These are phyloP conservation scores for Thozetella sp. DNA, from an alignment of 495 filamentous ascomycete species.

Conservation along the genomic window DNA sequence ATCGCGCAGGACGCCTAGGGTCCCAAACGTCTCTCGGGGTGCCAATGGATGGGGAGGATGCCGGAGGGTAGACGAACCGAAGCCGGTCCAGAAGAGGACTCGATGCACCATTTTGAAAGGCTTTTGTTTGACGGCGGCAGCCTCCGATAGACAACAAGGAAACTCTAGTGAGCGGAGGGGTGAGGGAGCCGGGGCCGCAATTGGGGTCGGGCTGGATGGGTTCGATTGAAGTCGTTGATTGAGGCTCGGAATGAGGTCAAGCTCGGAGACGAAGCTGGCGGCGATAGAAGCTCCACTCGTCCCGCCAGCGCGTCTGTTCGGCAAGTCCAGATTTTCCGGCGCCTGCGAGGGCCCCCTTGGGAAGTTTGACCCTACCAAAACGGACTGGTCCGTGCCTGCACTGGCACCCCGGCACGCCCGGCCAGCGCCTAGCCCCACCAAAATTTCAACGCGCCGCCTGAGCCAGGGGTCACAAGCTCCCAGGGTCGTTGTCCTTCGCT, in stretches of 20 bases:
- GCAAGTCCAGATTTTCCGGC: not conserved
- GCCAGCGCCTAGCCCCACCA: not conserved
- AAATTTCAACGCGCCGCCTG: not conserved
- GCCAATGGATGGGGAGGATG: constrained; percentile 11
- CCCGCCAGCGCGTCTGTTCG: constrained; percentile 1
- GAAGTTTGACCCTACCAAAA: too few species aligned
- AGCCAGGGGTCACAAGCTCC: not conserved
- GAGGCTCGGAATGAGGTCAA: not conserved
- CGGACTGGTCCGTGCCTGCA: too few species aligned
- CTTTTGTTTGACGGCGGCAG: constrained; percentile 3
- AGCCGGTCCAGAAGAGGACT: constrained; percentile 94
- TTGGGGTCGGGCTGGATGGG: too few species aligned
- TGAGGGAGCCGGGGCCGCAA: not conserved
- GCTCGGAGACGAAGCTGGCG: not conserved
- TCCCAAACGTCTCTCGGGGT: not conserved
- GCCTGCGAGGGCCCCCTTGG: too few species aligned
- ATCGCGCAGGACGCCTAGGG: constrained; percentile 6
- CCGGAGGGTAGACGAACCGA: constrained; percentile 66
- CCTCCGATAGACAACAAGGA: not conserved
- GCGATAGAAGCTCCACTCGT: not conserved
- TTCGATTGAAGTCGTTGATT: too few species aligned
- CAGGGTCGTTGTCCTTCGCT: not conserved
- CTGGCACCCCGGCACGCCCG: too few species aligned
- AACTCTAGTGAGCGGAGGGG: not conserved
- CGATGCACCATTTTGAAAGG: constrained; percentile 64